Evolutionary conservation across 805 yeast genomes (phyloP), one percentile per base, ranked within the genome.

Genomic region (Priceomyces haplophilus): DNA sequence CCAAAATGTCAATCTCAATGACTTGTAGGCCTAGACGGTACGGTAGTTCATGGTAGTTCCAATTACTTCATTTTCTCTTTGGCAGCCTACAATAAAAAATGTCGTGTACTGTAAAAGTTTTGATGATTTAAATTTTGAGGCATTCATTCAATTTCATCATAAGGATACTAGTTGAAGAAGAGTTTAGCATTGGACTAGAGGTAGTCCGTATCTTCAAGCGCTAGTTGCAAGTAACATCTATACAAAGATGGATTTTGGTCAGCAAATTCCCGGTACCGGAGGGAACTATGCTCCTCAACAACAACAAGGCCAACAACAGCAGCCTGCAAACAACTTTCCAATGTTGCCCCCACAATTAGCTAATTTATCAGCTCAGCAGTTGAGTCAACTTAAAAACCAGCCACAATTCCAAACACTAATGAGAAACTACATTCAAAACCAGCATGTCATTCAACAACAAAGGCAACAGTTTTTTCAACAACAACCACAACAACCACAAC

Each of bases 341-440:
- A 44, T 44, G 50, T 44, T 60, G n/a, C 61, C 61, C 10, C 61
- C 63, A 4, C 64, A 60, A 38, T 42, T 62, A 11, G 57, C 62
- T 5, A 65, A 66, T 40, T 51, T 69, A 31, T 55, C 69, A 17
- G 72, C 75, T 17, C 72, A 69, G 50, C 75, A 67, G 43, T 58
- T 67, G 34, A 73, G 69, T 48, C 73, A 66, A 43, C 54, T 68
- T 44, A 64, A 64, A 45, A 65, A 56, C 48, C 75, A 69, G 50
- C 72, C 73, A 3, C 75, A 69, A 47, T 64, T 66, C 42, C 75
- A 65, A 50, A 65, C 64, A 24, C 65, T 67, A 46, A 56, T 73
- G 60, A 54, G 66, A 38, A 61, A 58, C 47, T 69, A 68, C 55
- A 56, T 65, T 48, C 74, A 65, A 48, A 54, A 66, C 36, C 75